phyloP scores from a whole-genome alignment of 2,329 filamentous ascomycete genomes.

The Colletotrichum abscissum region DNA sequence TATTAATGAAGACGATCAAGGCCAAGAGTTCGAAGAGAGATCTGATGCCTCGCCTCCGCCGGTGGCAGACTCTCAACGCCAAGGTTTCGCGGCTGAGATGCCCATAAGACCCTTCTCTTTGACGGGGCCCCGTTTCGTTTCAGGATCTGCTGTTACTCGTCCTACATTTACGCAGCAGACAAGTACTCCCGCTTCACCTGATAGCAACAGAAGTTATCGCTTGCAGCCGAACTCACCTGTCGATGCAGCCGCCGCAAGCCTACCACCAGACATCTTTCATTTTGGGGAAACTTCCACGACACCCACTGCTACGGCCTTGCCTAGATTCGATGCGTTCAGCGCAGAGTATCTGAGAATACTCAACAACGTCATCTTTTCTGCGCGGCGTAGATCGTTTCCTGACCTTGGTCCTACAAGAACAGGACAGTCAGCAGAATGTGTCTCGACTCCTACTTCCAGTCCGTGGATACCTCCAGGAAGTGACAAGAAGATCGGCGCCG shows the following conservation, averaged over 20 bases:
- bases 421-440: not conserved
- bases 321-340: not conserved
- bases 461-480: not conserved
- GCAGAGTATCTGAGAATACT: not conserved
- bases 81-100: not conserved
- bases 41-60: not conserved
- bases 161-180: not conserved
- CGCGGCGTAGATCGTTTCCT: not conserved
- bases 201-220: not conserved
- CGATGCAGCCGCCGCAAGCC: too few relatives aligned
- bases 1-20: not conserved
- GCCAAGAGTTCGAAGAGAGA: not conserved
- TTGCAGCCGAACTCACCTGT: not conserved
- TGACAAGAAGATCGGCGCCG: constrained; percentile 37
- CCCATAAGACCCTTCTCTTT: not conserved
- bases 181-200: not conserved
- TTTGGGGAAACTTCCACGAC: not conserved
- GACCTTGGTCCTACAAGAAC: not conserved
- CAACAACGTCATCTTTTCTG: not conserved
- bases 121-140: not conserved
- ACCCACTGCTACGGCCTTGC: not conserved
- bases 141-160: not conserved
- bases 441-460: fast-evolving
- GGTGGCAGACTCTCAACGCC: too few relatives aligned
- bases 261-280: not conserved